Evolutionary conservation across 2,329 filamentous ascomycete species (phyloP).

Genomic region (Colletotrichum tofieldiae): DNA sequence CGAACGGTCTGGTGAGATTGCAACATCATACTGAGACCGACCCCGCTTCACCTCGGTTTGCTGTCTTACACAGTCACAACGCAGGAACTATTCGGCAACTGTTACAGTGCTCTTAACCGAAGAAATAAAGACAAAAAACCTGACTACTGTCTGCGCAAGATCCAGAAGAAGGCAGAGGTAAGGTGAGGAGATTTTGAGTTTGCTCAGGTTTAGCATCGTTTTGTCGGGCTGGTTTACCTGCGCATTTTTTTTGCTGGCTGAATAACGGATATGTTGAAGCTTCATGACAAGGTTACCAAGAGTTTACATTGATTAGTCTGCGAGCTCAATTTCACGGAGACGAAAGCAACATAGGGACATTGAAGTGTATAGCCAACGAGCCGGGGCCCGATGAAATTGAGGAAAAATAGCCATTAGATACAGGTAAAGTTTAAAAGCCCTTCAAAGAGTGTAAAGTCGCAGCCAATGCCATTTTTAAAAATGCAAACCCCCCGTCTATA

Average conservation of each 20-base stretch:
- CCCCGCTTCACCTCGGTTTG: not conserved
- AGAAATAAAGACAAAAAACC: not conserved
- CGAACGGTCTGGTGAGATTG: too few species aligned
- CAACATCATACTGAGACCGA: not conserved
- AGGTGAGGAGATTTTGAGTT: too few species aligned
- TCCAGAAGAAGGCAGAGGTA: not conserved
- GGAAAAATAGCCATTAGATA: constrained; percentile 33
- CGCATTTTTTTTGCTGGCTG: too few species aligned
- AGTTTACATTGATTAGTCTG: not conserved
- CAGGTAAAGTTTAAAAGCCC: constrained; percentile 5
- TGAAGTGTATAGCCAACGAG: not conserved
- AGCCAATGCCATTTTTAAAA: not conserved
- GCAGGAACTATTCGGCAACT: not conserved
- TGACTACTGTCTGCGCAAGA: not conserved
- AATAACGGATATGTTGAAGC: too few species aligned
- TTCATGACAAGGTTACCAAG: not conserved
- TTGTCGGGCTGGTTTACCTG: not conserved
- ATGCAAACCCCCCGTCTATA: constrained; percentile 19
- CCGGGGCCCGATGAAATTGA: not conserved
- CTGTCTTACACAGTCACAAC: not conserved
- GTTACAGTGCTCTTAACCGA: too few species aligned
- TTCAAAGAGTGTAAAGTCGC: constrained; percentile 27
- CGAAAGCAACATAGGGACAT: too few species aligned
- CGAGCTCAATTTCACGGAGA: not conserved
- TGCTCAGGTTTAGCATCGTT: too few species aligned